These are phyloP conservation scores for Mycena crocata DNA, from an alignment of 768 basidiomycete genomes.

Conservation along the genomic window DNA sequence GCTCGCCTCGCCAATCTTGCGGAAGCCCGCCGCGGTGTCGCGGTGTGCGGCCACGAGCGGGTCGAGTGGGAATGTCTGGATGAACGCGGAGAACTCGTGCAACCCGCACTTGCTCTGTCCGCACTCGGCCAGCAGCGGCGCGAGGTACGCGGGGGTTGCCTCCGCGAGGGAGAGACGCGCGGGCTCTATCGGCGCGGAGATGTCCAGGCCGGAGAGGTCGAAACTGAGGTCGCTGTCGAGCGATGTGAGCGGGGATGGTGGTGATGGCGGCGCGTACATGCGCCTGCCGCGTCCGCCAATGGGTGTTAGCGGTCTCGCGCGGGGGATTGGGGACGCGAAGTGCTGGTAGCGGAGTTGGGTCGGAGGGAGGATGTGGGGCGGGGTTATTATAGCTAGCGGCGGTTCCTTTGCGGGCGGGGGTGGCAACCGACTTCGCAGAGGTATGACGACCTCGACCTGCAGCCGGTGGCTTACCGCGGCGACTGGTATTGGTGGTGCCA, in stretches of 20 bases:
- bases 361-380: not conserved
- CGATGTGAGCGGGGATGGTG: slow-evolving; percentile 68
- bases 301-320: slow-evolving; percentile 75
- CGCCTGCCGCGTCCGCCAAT: slow-evolving; percentile 58
- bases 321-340: slow-evolving; percentile 49
- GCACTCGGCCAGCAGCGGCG: slow-evolving; percentile 78
- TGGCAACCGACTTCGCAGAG: slow-evolving; percentile 42
- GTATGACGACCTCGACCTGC: slow-evolving; percentile 57
- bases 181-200: slow-evolving; percentile 40
- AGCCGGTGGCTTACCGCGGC: slow-evolving; percentile 32
- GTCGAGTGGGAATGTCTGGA: slow-evolving; percentile 83
- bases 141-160: slow-evolving; percentile 65
- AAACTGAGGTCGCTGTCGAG: slow-evolving; percentile 65
- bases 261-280: slow-evolving; percentile 58
- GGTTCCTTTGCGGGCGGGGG: slow-evolving; percentile 1
- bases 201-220: slow-evolving; percentile 58
- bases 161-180: slow-evolving; percentile 36
- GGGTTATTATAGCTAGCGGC: not conserved
- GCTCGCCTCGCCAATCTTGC: slow-evolving; percentile 95
- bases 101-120: slow-evolving; percentile 69
- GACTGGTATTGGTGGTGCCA: slow-evolving; percentile 28
- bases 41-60: slow-evolving; percentile 59
- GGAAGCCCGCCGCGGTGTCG: slow-evolving; percentile 55
- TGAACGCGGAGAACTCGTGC: slow-evolving; percentile 86
- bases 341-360: slow-evolving; percentile 35